Evolutionary conservation across 1,139 yeast species (phyloP).

Genomic region (Yamadazyma oceani): DNA sequence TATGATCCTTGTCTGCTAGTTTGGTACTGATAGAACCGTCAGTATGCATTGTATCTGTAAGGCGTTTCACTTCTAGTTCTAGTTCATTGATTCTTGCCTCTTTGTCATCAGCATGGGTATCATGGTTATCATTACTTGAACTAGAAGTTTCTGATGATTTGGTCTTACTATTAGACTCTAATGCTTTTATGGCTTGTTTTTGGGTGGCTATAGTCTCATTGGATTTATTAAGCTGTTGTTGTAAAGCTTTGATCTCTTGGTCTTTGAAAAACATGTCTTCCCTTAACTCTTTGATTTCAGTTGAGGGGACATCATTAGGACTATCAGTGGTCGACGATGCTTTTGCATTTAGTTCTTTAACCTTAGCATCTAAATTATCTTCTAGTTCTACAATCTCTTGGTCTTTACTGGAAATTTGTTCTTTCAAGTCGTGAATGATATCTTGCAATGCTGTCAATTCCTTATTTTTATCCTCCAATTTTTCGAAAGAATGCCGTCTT

Average conservation of each 20-base stretch:
- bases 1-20: constrained; percentile 9
- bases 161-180: constrained; percentile 5
- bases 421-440: constrained; percentile 24
- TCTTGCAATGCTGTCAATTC: constrained; percentile 15
- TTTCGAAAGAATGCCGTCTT: constrained; percentile 14
- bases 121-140: not conserved
- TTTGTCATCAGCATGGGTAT: not conserved
- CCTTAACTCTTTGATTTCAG: constrained; percentile 9
- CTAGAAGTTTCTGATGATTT: too few species aligned
- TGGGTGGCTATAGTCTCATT: constrained; percentile 11
- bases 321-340: not conserved
- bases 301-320: not conserved
- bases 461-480: constrained; percentile 16
- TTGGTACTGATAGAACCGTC: too few species aligned
- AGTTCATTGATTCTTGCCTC: constrained; percentile 3
- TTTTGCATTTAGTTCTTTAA: constrained; percentile 6
- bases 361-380: constrained; percentile 8
- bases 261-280: constrained; percentile 17
- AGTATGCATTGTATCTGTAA: too few species aligned
- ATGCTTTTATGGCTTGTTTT: constrained; percentile 13
- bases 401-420: constrained; percentile 17
- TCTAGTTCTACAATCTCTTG: constrained; percentile 13
- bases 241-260: constrained; percentile 17
- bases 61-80: not conserved
- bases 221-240: constrained; percentile 16